Conservation (phyloP, 306 rosid species). For the Vigna hirtella region DNA sequence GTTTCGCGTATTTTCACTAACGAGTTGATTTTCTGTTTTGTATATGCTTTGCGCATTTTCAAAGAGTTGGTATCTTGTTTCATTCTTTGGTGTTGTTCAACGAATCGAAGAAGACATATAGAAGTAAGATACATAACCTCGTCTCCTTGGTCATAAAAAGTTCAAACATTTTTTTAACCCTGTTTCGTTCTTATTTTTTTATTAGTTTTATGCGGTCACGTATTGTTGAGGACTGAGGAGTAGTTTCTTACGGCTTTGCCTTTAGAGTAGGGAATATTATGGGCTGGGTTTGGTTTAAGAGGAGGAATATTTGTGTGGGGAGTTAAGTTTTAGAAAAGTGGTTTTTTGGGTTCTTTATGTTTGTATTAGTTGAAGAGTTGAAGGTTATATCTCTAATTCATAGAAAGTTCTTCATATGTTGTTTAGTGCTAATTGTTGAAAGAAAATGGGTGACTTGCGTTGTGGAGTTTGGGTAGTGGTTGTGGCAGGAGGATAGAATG, state of each 20-base stretch:
- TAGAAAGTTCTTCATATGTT: constrained; percentile 52
- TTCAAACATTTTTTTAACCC: no score
- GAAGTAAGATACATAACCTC: no score
- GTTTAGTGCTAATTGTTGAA: constrained; percentile 50
- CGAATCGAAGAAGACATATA: no score
- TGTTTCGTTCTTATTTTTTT: not conserved
- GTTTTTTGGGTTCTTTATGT: constrained; percentile 9
- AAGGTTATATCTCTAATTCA: constrained; percentile 44
- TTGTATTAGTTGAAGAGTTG: constrained; percentile 10
- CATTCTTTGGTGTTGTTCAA: no score
- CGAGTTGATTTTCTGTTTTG: no score
- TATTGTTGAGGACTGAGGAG: not conserved
- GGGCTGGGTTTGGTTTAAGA: constrained; percentile 30
- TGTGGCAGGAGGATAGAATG: constrained; percentile 53
- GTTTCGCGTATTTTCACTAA: no score
- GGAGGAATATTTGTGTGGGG: constrained; percentile 38
- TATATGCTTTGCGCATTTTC: no score
- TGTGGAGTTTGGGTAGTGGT: constrained; percentile 57
- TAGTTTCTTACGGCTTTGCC: constrained; percentile 28
- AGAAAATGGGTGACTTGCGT: constrained; percentile 45
- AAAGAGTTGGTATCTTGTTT: no score
- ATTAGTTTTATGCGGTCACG: not conserved
- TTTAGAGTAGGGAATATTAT: constrained; percentile 28
- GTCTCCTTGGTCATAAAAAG: no score
- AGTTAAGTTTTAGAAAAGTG: not conserved